A percentile compares a stretch with the other conserved stretches of the same genome.
Conservation (phyloP, 2,329 filamentous ascomycete species). For the Xylaria sp. region DNA sequence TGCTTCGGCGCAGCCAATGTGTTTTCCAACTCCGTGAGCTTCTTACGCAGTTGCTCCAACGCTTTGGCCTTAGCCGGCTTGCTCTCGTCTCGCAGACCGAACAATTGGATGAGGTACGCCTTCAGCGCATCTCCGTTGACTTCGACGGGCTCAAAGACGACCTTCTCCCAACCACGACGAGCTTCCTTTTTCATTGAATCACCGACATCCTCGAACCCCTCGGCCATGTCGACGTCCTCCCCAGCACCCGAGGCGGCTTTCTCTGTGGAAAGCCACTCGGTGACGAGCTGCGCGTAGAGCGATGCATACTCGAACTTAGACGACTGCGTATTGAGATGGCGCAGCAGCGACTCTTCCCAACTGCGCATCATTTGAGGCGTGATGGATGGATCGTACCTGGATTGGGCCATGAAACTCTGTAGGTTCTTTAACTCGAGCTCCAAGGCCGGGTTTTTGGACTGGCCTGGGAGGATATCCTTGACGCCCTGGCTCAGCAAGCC, state of each 20-base stretch:
- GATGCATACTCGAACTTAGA: constrained; percentile 58
- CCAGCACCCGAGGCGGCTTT: constrained; percentile 37
- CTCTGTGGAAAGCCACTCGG: constrained; percentile 57
- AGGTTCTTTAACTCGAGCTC: constrained; percentile 54
- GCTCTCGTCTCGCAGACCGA: constrained; percentile 48
- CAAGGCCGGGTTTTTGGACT: constrained; percentile 46
- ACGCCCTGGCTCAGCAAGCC: constrained; percentile 51
- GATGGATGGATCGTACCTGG: constrained; percentile 56
- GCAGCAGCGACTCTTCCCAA: constrained; percentile 54
- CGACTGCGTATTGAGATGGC: constrained; percentile 55
- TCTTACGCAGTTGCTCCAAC: constrained; percentile 41
- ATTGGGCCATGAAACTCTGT: constrained; percentile 55
- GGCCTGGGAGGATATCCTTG: constrained; percentile 46
- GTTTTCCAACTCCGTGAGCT: constrained; percentile 51
- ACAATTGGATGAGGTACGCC: constrained; percentile 56
- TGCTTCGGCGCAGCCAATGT: constrained; percentile 48
- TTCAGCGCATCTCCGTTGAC: constrained; percentile 54
- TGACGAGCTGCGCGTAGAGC: constrained; percentile 60
- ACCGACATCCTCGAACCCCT: constrained; percentile 56
- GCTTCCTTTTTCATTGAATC: constrained; percentile 56
- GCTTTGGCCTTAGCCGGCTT: constrained; percentile 45
- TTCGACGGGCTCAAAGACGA: constrained; percentile 55
- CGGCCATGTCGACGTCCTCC: constrained; percentile 46
- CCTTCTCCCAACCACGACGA: constrained; percentile 57
- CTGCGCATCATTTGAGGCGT: constrained; percentile 49